Evolutionary conservation across 2,329 filamentous ascomycete genomes (phyloP), one percentile per base, ranked within the genome.

Genomic region (Gaeumannomyces sp.): DNA sequence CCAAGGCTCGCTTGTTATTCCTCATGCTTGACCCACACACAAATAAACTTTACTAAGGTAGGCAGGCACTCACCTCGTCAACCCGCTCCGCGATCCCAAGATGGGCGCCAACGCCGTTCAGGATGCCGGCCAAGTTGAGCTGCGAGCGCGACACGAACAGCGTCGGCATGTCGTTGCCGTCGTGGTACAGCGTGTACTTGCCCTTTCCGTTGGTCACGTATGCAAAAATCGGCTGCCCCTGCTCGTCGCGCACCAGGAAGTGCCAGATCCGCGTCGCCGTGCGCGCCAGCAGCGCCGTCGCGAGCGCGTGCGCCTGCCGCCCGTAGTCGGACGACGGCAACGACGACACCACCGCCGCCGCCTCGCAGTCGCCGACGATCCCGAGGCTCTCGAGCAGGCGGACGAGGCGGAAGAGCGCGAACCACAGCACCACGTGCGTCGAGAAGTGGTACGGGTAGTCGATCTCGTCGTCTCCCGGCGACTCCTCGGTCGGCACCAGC

Each of bases 151-250:
- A 29, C 6, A 67, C 67, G 29, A 69, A 68, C 14, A 69, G 38
- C 2, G 66, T 70, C 4, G 68, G 69, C 59, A 70, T 61, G 60
- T 70, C 69, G 50, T 70, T 70, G 25, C 66, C 68, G 57, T 70
- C 69, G 62, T 70, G 68, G 64, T 70, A 70, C 5, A 59, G 56
- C 11, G 58, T 45, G 62, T 63, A 58, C 29, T 58, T 38, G 31
- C 62, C 62, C 56, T 22, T 38, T 25, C 62, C 62, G 57, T 60
- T 56, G 7, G 62, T 64, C 22, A 59, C 62, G 62, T 70, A 70
- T 6, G 68, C 67, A 11, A 70, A 64, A n/a, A 68, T 65, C 1
- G 45, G 38, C 28, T 59, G 56, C 14, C 33, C 64, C 8, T 35
- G 59, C 28, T 27, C 62, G n/a, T 59, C 53, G 25, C n/a, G 22